These are phyloP conservation scores for Cichorium intybus DNA, from an alignment of 140 eudicot genomes.

Conservation along the genomic window DNA sequence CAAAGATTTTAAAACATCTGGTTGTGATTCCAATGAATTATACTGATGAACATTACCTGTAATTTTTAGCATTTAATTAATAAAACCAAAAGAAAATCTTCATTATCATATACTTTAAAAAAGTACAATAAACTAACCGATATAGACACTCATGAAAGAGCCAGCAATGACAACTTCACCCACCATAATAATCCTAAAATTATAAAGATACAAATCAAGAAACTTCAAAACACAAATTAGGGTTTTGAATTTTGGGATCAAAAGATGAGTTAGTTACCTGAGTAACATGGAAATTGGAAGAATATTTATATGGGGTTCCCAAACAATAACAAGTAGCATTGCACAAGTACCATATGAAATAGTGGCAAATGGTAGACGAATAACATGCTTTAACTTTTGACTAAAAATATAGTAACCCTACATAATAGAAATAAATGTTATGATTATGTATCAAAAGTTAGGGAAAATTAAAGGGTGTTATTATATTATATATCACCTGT, in stretches of 20 bases:
- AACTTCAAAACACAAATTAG: neutral
- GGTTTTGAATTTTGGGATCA: neutral
- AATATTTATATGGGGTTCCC: conserved; percentile 66
- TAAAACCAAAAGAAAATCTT: neutral
- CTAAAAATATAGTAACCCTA: conserved; percentile 95
- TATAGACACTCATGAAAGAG: conserved; percentile 67
- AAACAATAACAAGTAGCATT: conserved; percentile 82
- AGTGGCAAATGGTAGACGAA: conserved; percentile 89
- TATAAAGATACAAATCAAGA: neutral
- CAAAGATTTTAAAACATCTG: conserved; percentile 89
- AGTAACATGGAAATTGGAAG: conserved; percentile 67
- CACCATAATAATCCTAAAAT: conserved; percentile 89
- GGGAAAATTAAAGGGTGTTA: neutral
- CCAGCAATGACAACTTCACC: conserved; percentile 80
- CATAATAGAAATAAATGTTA: conserved; percentile 33
- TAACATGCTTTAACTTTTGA: conserved; percentile 87
- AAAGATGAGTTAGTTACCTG: conserved; percentile 48
- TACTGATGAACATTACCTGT: conserved; percentile 93
- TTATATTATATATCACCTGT: conserved; percentile 51
- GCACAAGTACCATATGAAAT: conserved; percentile 91
- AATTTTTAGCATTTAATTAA: neutral
- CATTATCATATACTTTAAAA: neutral
- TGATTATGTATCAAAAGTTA: neutral
- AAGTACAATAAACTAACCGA: conserved; percentile 50
- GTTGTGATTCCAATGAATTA: conserved; percentile 88